Conservation (phyloP, 176 grass and related monocot species). For the Typha latifolia region DNA sequence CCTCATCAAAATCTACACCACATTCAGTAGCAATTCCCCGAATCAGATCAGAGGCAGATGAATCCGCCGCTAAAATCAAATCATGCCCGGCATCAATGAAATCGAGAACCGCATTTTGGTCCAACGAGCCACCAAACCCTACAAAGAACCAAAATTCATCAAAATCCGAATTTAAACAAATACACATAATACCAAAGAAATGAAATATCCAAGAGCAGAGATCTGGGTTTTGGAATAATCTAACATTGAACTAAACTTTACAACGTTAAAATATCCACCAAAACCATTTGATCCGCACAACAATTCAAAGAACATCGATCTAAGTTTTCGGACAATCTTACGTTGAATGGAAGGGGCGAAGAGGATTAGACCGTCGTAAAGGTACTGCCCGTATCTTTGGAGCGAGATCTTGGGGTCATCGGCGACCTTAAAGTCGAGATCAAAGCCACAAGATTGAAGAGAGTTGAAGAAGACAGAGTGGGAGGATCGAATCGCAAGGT, state of each 20-base stretch:
- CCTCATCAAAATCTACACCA: slow-evolving; percentile 95
- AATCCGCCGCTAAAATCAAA: slow-evolving; percentile 78
- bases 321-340: slow-evolving; percentile 19
- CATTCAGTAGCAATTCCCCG: slow-evolving; percentile 85
- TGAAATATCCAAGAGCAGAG: slow-evolving; percentile 7
- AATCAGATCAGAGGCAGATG: slow-evolving; percentile 80
- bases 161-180: neutral
- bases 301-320: slow-evolving; percentile 18
- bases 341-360: slow-evolving; percentile 59
- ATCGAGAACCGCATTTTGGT: slow-evolving; percentile 63
- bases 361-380: slow-evolving; percentile 87
- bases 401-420: slow-evolving; percentile 72
- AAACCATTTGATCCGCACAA: slow-evolving; percentile 14
- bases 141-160: neutral
- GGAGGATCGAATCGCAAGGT: slow-evolving; percentile 66
- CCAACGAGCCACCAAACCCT: slow-evolving; percentile 90
- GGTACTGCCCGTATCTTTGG: slow-evolving; percentile 76
- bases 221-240: slow-evolving; percentile 3
- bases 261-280: neutral
- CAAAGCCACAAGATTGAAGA: slow-evolving; percentile 57
- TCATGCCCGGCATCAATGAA: slow-evolving; percentile 86
- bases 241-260: neutral
- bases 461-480: slow-evolving; percentile 74
- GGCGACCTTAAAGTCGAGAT: slow-evolving; percentile 78
- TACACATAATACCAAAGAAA: neutral